Evolutionary conservation across 2,329 filamentous ascomycete genomes (phyloP).

Genomic region (Lomentospora prolificans): DNA sequence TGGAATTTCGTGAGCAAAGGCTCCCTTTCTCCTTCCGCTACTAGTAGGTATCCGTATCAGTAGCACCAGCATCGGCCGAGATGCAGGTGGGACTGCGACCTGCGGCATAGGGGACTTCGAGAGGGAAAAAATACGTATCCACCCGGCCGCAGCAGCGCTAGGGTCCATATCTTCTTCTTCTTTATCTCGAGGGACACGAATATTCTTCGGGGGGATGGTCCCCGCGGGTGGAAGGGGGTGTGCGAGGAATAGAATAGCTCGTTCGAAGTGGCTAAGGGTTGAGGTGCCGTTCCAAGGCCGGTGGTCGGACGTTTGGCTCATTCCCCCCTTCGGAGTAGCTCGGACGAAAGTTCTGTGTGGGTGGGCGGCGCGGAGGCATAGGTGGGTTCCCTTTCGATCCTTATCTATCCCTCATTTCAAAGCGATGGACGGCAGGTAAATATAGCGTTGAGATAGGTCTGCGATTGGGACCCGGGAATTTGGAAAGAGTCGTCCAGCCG

Average conservation of each 20-base stretch:
- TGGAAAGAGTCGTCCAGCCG: background rate
- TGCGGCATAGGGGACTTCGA: no score
- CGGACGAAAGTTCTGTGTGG: background rate
- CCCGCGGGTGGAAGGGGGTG: background rate
- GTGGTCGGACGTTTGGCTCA: background rate
- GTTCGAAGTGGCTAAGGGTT: background rate
- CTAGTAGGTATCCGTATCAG: no score
- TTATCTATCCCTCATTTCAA: background rate
- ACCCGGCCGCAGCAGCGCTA: no score
- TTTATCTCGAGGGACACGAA: no score
- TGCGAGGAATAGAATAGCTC: background rate
- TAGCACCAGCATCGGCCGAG: background rate
- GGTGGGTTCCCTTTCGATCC: background rate
- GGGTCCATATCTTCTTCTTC: no score
- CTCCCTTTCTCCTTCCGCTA: no score
- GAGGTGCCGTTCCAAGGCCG: background rate
- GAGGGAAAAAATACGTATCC: no score
- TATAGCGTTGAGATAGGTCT: background rate
- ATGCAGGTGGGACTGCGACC: no score
- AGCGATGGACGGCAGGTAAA: background rate
- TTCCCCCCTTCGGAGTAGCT: constrained; percentile 2
- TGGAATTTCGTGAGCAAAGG: no score
- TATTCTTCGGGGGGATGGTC: no score
- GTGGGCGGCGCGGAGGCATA: background rate
- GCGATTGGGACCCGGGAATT: background rate